These are phyloP conservation scores for Colletotrichum falcatum DNA, from an alignment of 2,329 filamentous ascomycete species.

Conservation along the genomic window DNA sequence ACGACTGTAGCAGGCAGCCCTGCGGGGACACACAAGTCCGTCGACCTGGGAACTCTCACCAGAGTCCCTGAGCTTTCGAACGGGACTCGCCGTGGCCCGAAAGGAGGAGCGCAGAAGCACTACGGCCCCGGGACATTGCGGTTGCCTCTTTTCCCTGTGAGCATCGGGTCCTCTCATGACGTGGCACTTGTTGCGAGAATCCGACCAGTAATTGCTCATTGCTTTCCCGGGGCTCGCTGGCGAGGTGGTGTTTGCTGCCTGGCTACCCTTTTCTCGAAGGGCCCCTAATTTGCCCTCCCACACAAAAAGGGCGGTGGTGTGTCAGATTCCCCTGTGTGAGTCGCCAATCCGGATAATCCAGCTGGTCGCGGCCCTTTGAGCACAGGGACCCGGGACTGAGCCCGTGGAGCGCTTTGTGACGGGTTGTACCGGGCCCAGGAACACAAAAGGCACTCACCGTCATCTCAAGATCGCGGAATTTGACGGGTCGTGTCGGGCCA, in stretches of 20 bases:
- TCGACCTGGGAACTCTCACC: background rate
- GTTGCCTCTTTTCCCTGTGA: background rate
- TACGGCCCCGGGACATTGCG: background rate
- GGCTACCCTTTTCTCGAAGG: background rate
- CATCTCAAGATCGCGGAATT: background rate
- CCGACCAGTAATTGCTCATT: background rate
- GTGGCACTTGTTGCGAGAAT: background rate
- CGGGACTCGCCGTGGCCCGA: background rate
- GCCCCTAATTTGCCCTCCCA: background rate
- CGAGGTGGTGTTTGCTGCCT: background rate
- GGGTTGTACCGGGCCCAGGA: background rate
- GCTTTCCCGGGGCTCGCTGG: background rate
- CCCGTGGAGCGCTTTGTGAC: background rate
- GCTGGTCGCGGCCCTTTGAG: no score
- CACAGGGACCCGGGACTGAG: no score
- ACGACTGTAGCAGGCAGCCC: no score
- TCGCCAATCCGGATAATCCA: accelerated
- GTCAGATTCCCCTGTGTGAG: background rate
- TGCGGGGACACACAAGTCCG: background rate
- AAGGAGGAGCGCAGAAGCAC: background rate
- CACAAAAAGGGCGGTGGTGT: background rate
- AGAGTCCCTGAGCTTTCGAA: background rate
- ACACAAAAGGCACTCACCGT: background rate
- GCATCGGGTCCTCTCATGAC: background rate
- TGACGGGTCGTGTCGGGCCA: background rate